Evolutionary conservation across 306 rosid genomes (phyloP).

Genomic region (Gynostemma pentaphyllum): DNA sequence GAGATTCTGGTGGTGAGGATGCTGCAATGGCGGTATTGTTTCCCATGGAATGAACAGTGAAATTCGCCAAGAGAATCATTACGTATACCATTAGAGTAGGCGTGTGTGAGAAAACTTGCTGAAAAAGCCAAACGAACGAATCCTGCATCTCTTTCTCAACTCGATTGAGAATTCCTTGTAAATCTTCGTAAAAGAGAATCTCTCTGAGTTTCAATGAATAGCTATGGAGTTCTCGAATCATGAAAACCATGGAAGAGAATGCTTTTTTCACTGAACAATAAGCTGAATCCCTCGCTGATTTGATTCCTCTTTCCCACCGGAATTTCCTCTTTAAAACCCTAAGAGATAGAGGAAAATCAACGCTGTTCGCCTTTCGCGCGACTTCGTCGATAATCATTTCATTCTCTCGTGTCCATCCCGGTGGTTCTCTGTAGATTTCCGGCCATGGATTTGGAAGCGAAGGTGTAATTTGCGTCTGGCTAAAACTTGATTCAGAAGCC

Average conservation of each 20-base stretch:
- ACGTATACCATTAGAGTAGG: conserved; percentile 56
- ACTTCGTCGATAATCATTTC: conserved; percentile 3
- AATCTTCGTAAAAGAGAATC: conserved; percentile 36
- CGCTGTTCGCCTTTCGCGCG: conserved; percentile 14
- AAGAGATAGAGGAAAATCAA: conserved; percentile 12
- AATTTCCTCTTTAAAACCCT: conserved; percentile 14
- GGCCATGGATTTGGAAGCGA: conserved; percentile 7
- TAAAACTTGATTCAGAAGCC: background rate
- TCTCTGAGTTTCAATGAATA: conserved; percentile 47
- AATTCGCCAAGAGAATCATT: conserved; percentile 59
- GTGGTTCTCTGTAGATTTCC: conserved; percentile 5
- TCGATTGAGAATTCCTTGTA: conserved; percentile 32
- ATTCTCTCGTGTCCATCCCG: background rate
- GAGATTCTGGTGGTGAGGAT: conserved; percentile 8
- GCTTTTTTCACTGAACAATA: conserved; percentile 15
- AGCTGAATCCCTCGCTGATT: conserved; percentile 12
- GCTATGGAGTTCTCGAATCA: conserved; percentile 28
- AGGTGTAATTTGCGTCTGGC: conserved; percentile 1
- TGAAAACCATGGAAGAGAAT: conserved; percentile 16
- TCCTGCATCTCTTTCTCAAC: conserved; percentile 44
- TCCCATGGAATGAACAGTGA: conserved; percentile 40
- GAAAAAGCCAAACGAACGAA: conserved; percentile 71
- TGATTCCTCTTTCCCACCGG: conserved; percentile 8
- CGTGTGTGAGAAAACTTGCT: conserved; percentile 50
- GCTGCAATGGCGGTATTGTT: conserved; percentile 19